Percentiles rank a stretch among this genome's conserved stretches.
These are phyloP conservation scores for Didymosphaeria variabile DNA, from an alignment of 2,329 filamentous ascomycete genomes.

Conservation along the genomic window DNA sequence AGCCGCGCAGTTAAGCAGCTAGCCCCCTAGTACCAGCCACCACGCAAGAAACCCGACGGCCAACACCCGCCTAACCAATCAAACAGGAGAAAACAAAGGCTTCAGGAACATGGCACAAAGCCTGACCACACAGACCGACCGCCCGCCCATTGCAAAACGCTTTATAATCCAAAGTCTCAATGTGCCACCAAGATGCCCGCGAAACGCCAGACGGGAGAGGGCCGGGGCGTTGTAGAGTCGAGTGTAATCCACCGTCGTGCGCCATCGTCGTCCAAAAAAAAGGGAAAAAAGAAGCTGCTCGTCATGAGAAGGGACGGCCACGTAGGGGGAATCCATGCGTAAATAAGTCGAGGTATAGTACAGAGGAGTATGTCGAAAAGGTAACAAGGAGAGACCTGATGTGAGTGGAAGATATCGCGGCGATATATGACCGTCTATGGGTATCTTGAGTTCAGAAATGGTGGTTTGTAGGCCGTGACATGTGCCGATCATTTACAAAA, in stretches of 20 bases:
- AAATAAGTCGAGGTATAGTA: background rate
- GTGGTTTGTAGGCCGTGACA: background rate
- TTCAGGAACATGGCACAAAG: background rate
- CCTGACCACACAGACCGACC: background rate
- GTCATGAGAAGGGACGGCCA: background rate
- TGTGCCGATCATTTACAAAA: constrained; percentile 60
- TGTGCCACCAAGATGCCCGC: background rate
- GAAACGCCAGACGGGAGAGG: background rate
- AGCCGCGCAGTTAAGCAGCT: background rate
- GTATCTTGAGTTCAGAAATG: background rate
- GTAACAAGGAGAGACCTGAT: background rate
- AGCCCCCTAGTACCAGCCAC: background rate
- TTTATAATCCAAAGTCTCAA: background rate
- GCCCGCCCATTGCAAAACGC: background rate
- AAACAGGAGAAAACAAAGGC: background rate
- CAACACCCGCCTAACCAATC: background rate
- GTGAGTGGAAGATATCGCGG: background rate
- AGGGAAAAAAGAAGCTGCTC: background rate
- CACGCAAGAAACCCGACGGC: background rate
- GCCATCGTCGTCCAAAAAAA: background rate
- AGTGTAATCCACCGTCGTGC: background rate
- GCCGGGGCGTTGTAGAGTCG: background rate
- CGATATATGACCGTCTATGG: background rate
- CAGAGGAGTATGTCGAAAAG: background rate
- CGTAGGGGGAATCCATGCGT: background rate